phyloP scores from a whole-genome alignment of 208 protist genomes.

The Trypanosoma melophagium region DNA sequence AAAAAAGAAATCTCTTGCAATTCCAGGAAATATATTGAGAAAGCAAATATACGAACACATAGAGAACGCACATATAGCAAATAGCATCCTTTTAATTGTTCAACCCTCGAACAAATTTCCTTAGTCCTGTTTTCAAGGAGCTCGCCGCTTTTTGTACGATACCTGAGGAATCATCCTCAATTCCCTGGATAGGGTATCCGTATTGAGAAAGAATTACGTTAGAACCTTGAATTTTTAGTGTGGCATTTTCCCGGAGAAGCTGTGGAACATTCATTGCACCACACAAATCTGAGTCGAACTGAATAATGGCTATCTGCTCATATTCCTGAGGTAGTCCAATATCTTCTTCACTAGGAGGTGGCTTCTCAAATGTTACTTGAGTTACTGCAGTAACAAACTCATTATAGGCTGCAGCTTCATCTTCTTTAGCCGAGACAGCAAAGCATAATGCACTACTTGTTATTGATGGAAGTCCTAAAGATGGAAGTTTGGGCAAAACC shows the following conservation, averaged over 20 bases:
- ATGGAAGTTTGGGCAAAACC: slow-evolving; percentile 30
- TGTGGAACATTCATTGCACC: slow-evolving; percentile 37
- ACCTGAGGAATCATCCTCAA: slow-evolving; percentile 24
- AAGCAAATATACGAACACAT: no score
- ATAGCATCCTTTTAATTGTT: slow-evolving; percentile 25
- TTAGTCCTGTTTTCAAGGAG: slow-evolving; percentile 64
- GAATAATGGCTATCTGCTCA: slow-evolving; percentile 56
- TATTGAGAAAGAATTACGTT: slow-evolving; percentile 58
- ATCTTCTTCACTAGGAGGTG: slow-evolving; percentile 24
- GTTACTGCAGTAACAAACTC: slow-evolving; percentile 29
- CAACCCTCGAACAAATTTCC: slow-evolving; percentile 68
- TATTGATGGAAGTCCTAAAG: slow-evolving; percentile 27
- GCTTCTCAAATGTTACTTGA: slow-evolving; percentile 29
- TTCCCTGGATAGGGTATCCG: slow-evolving; percentile 45
- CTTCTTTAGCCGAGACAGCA: slow-evolving; percentile 35
- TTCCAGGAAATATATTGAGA: no score
- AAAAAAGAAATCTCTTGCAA: no score
- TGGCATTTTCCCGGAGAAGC: slow-evolving; percentile 41
- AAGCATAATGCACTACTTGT: slow-evolving; percentile 62
- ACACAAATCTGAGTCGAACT: slow-evolving; percentile 64
- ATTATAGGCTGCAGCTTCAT: slow-evolving; percentile 17
- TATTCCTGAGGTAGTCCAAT: slow-evolving; percentile 19
- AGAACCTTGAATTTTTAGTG: slow-evolving; percentile 36
- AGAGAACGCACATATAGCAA: no score
- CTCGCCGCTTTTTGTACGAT: slow-evolving; percentile 61